These are phyloP conservation scores for Hypoxylon perforatum DNA, from an alignment of 495 filamentous ascomycete genomes.

Conservation along the genomic window DNA sequence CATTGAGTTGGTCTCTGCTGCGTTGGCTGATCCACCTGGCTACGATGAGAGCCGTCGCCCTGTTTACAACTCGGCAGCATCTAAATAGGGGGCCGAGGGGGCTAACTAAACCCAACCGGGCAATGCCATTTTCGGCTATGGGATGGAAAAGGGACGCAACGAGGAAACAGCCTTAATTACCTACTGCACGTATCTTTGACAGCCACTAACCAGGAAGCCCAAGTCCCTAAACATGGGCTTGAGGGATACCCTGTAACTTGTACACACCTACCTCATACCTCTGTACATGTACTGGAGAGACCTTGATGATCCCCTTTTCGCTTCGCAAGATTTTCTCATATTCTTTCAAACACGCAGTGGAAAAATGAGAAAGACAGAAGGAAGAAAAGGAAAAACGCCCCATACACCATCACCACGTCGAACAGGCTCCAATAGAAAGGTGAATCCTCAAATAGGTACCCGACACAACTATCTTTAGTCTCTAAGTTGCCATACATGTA, in stretches of 20 bases:
- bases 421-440: not conserved
- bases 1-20: slow-evolving; percentile 39
- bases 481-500: not conserved
- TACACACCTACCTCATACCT: slow-evolving; percentile 11
- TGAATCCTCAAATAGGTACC: slow-evolving; percentile 9
- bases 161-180: slow-evolving; percentile 39
- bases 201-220: slow-evolving; percentile 20
- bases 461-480: slow-evolving; percentile 11
- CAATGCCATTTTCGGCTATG: slow-evolving; percentile 12
- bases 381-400: not conserved
- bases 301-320: slow-evolving; percentile 6
- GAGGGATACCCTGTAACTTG: not conserved
- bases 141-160: slow-evolving; percentile 16
- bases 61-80: slow-evolving; percentile 33
- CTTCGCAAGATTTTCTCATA: not conserved
- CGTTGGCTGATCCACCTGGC: slow-evolving; percentile 39
- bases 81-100: not conserved
- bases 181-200: slow-evolving; percentile 33
- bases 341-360: not conserved
- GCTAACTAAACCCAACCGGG: slow-evolving; percentile 31
- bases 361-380: not conserved
- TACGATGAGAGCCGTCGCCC: slow-evolving; percentile 28
- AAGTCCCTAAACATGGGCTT: not conserved
- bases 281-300: no score
- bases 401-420: not conserved